Base-by-base conservation (phyloP, 1,139 yeast species). In the Suhomyces chickasaworum region DNA sequence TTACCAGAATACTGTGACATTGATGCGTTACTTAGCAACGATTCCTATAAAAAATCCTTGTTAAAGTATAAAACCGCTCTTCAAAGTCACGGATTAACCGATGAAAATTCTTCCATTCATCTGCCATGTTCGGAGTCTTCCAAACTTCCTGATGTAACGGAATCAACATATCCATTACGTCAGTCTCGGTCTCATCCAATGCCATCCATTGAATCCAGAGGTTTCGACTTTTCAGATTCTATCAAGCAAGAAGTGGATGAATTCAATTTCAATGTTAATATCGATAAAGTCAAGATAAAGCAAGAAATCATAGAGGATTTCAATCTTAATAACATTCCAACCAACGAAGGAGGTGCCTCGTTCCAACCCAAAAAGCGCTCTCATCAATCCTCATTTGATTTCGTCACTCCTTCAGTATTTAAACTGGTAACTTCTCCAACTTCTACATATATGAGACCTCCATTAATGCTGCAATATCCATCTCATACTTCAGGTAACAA, bases 221-320 rank as follows among this genome's bases (percentile, higher is more conserved):
- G 6, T 4, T 36, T 36, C 21, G 20, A 27, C 5, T 13, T 36
- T 3, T 12, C 16, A 8, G 33, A 30, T 31, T 17, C 37, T 17
- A 22, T 36, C 20, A 36, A 36, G 31, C 27, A 36, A 17, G 39
- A 36, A 10, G 3, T 31, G 34, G 34, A 27, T 12, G 40, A 37
- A 23, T 37, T 37, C 10, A 23, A 35, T 13, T 43, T 38, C 35
- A 36, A 37, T 22, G 16, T 41, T 37, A 42, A 48, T 21, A 53
- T 58, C 48, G 71, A 66, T 46, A 66, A 64, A 50, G 54, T 55
- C 37, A 63, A 66, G 47, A 65, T 71, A 52, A 73, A 72, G 51
- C 75, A 71, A 51, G 75, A 72, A 48, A 71, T 71, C 47, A 69
- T 70, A 42, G 73, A 71, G 48, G 77, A 72, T 52, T 71, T 71